These are phyloP conservation scores for Sphaerostilbella broomeana DNA, from an alignment of 2,329 filamentous ascomycete genomes.

Conservation along the genomic window DNA sequence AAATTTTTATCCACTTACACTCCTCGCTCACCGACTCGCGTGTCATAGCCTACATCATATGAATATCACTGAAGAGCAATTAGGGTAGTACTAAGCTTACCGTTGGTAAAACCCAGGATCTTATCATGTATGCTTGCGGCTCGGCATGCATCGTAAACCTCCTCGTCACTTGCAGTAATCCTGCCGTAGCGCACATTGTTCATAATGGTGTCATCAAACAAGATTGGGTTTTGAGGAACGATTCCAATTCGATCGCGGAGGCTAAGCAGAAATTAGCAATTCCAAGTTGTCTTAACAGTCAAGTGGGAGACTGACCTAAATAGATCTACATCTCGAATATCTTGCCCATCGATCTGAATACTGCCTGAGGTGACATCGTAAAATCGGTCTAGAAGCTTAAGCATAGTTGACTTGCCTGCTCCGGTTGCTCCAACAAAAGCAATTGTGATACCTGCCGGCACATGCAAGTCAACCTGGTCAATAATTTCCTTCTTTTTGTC, in stretches of 20 bases:
- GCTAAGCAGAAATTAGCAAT: slow-evolving; percentile 26
- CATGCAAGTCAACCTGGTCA: slow-evolving; percentile 45
- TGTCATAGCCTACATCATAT: slow-evolving; percentile 42
- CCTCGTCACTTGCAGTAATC: slow-evolving; percentile 47
- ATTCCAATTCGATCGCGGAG: slow-evolving; percentile 49
- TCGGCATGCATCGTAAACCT: slow-evolving; percentile 48
- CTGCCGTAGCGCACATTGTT: slow-evolving; percentile 54
- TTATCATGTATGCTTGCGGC: slow-evolving; percentile 54
- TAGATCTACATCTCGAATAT: slow-evolving; percentile 48
- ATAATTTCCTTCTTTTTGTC: slow-evolving; percentile 53
- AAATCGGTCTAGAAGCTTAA: slow-evolving; percentile 53
- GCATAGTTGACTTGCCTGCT: slow-evolving; percentile 52
- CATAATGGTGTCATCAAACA: slow-evolving; percentile 54
- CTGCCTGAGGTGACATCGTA: slow-evolving; percentile 49
- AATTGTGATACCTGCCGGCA: slow-evolving; percentile 46
- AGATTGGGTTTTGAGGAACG: slow-evolving; percentile 48
- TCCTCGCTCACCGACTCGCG: slow-evolving; percentile 45
- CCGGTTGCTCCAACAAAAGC: slow-evolving; percentile 56
- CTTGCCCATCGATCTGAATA: slow-evolving; percentile 50
- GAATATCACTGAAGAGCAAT: too few species aligned
- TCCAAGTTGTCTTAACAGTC: background rate
- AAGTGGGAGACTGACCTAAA: slow-evolving; percentile 30
- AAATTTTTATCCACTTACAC: slow-evolving; percentile 30
- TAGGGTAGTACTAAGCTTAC: too few species aligned
- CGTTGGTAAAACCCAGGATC: slow-evolving; percentile 47